phyloP scores from a whole-genome alignment of 2,329 filamentous ascomycete species.

The Neofusicoccum ribis region DNA sequence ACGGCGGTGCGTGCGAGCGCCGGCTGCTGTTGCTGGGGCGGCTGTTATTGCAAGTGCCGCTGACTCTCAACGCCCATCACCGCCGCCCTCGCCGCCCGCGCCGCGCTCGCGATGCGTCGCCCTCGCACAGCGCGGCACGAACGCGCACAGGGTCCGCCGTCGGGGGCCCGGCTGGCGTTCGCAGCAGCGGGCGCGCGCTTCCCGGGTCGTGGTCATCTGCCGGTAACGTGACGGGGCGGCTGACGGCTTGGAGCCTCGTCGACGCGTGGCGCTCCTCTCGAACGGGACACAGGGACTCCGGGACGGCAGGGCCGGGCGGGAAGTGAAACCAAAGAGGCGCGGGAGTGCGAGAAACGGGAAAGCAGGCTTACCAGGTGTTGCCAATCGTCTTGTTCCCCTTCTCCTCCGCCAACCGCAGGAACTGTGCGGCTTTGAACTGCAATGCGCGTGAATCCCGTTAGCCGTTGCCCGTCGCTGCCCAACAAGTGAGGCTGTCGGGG shows the following conservation, averaged over 20 bases:
- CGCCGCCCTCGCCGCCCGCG: constrained; percentile 9
- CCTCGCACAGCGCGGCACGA: constrained; percentile 6
- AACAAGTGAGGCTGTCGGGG: constrained; percentile 40
- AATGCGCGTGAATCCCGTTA: constrained; percentile 35
- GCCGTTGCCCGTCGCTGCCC: constrained; percentile 34
- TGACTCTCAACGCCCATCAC: not conserved
- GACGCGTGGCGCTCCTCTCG: not conserved
- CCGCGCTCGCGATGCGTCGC: not conserved
- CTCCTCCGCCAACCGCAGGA: constrained; percentile 87
- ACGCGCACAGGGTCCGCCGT: constrained; percentile 9
- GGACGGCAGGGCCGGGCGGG: not conserved
- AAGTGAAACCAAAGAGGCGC: constrained; percentile 21
- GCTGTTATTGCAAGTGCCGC: not conserved
- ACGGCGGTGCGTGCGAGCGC: not conserved
- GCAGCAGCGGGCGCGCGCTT: not conserved
- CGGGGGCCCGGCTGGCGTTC: not conserved
- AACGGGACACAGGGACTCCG: too few relatives aligned
- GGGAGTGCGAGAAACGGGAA: constrained; percentile 20
- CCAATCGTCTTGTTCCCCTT: constrained; percentile 87
- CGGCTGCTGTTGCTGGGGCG: not conserved
- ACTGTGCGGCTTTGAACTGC: constrained; percentile 79
- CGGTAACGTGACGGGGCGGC: constrained; percentile 4
- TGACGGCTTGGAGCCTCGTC: not conserved
- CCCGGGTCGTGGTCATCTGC: constrained; percentile 1
- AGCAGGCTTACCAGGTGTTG: constrained; percentile 81